Evolutionary conservation across 108 stramenopile species (phyloP).

Genomic region (Discostella stelligeroides): DNA sequence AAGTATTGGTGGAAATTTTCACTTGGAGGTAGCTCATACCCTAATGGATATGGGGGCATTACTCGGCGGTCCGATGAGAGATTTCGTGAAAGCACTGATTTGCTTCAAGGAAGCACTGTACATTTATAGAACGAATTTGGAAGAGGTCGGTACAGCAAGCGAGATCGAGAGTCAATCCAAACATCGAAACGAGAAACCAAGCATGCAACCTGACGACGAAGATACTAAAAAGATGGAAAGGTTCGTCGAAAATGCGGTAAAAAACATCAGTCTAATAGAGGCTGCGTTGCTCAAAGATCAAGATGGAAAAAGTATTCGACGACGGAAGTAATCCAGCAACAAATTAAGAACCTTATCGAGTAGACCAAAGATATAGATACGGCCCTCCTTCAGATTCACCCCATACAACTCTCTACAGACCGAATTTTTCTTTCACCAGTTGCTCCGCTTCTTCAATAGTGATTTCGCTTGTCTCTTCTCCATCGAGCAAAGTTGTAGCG

Average conservation of each 20-base stretch:
- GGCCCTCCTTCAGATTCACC: too few species aligned
- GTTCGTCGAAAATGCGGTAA: constrained; percentile 25
- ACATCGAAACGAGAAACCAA: too few species aligned
- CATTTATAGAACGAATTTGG: constrained; percentile 30
- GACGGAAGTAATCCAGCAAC: neutral
- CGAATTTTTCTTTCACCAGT: constrained; percentile 17
- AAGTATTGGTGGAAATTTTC: constrained; percentile 29
- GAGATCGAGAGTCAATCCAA: neutral
- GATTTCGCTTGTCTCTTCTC: constrained; percentile 9
- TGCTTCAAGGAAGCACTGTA: constrained; percentile 49
- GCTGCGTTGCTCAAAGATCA: constrained; percentile 34
- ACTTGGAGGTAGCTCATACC: constrained; percentile 41
- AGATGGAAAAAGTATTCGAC: constrained; percentile 11
- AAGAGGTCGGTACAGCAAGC: constrained; percentile 18
- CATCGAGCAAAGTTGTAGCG: constrained; percentile 9
- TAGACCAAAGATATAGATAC: too few species aligned
- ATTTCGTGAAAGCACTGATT: constrained; percentile 28
- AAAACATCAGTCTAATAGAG: constrained; percentile 45
- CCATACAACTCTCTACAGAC: neutral
- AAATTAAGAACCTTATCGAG: too few species aligned
- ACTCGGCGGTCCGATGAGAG: constrained; percentile 32
- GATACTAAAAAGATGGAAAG: constrained; percentile 21
- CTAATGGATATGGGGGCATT: constrained; percentile 49
- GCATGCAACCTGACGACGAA: constrained; percentile 11
- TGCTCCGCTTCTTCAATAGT: constrained; percentile 5